Evolutionary conservation across 352 stramenopile species (phyloP).

Genomic region (Globisporangium parvum): DNA sequence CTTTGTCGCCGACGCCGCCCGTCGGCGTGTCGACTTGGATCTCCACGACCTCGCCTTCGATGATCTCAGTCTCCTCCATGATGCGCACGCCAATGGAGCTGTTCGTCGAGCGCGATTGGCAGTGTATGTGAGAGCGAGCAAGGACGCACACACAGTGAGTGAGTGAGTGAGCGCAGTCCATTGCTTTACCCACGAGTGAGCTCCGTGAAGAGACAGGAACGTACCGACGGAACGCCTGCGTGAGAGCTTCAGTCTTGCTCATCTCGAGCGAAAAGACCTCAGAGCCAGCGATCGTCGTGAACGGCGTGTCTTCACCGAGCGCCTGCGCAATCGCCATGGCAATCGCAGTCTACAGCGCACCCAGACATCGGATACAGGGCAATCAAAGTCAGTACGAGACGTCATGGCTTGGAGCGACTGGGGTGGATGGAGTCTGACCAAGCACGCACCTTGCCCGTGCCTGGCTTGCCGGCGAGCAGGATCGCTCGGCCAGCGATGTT

Average conservation of each 20-base stretch:
- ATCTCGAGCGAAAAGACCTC: slow-evolving; percentile 99
- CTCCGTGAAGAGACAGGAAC: neutral
- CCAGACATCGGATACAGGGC: neutral
- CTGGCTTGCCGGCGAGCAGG: slow-evolving; percentile 94
- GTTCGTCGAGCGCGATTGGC: neutral
- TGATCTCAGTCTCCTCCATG: slow-evolving; percentile 99
- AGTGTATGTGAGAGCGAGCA: neutral
- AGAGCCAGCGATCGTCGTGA: slow-evolving; percentile 97
- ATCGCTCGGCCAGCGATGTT: slow-evolving; percentile 97
- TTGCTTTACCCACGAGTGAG: neutral
- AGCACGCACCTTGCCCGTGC: slow-evolving; percentile 87
- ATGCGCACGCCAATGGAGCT: slow-evolving; percentile 96
- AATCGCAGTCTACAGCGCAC: slow-evolving; percentile 90
- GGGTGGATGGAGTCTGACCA: neutral
- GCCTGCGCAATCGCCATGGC: slow-evolving; percentile 97
- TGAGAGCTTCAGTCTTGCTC: slow-evolving; percentile 99
- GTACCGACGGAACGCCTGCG: slow-evolving; percentile 93
- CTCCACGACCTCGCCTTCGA: slow-evolving; percentile 99
- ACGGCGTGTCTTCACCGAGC: slow-evolving; percentile 97
- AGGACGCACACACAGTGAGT: neutral
- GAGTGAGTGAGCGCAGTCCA: neutral
- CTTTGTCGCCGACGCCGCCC: slow-evolving; percentile 65
- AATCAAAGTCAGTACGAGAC: neutral
- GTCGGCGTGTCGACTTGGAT: slow-evolving; percentile 95
- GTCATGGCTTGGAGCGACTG: neutral